Conservation (phyloP, 257 asterid genomes). For the Mentha longifolia region DNA sequence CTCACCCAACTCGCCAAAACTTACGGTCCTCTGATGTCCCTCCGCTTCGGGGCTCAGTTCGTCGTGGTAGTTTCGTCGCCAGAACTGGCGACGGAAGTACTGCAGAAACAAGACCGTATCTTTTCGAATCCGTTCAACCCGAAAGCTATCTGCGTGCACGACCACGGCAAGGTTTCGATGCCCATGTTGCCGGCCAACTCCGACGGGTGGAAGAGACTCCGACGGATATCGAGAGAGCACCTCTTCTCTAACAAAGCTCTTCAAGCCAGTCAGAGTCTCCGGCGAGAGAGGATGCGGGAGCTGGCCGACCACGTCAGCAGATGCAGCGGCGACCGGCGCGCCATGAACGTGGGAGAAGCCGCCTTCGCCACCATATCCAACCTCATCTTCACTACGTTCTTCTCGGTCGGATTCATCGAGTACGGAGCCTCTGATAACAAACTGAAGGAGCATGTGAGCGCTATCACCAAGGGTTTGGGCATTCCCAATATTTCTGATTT, state of each 20-base stretch:
- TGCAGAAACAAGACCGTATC: background rate
- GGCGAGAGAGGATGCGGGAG: background rate
- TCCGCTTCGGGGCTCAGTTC: background rate
- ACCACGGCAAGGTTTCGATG: background rate
- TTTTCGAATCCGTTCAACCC: background rate
- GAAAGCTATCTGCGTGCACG: background rate
- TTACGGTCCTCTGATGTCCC: constrained; percentile 21
- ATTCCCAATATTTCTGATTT: background rate
- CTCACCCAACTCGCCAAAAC: background rate
- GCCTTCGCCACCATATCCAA: constrained; percentile 18
- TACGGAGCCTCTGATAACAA: background rate
- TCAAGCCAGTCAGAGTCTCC: background rate
- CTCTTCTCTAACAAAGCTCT: background rate
- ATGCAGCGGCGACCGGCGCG: background rate
- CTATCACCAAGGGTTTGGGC: background rate
- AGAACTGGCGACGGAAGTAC: constrained; percentile 4
- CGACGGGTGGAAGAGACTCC: background rate
- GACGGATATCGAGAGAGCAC: background rate
- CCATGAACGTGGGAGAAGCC: constrained; percentile 16
- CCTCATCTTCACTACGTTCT: background rate
- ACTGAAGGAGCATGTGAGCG: background rate
- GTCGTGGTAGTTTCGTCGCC: constrained; percentile 13
- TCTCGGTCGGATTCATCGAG: background rate
- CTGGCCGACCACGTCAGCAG: background rate
- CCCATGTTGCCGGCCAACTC: background rate